Evolutionary conservation across 139 green algal genomes (phyloP), one percentile per base, ranked within the genome.

Genomic region (Chlorella sp.): DNA sequence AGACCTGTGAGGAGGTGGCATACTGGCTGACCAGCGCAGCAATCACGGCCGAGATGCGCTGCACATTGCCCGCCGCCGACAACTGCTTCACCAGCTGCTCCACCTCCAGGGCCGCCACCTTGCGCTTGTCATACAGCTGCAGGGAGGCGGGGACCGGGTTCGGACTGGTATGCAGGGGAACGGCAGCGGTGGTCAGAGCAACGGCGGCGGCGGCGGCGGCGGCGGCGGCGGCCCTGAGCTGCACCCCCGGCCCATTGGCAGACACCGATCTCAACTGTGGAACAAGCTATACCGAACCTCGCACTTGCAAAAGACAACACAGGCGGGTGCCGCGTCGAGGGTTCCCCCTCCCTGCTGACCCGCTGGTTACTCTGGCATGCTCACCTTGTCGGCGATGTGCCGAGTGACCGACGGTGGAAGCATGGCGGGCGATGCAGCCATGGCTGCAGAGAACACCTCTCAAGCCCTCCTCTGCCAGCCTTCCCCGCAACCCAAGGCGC

Each of bases 61-160:
- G 90, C 7, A 93, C 89, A 32, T 93, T 90, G 32, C 94, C 88
- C 0, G 91, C 92, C n/a, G 89, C 89, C 11, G 76, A 48, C 24
- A 91, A 70, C 30, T 67, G 76, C 76, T 91, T 90, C 28, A 93
- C 77, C 30, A 93, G 17, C 80, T 90, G 84, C 84, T 95, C 90
- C 8, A 94, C 89, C 69, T 97, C 94, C 65, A 96, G 75, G 14
- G 94, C 94, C 9, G 94, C 94, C 2, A 85, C 44, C 84, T 98
- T 98, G 9, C 96, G 89, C 85, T 96, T 97, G 48, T 99, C 97
- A 86, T 99, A 99, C 9, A 98, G 90, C 90, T 99, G 74, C 73
- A 60, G 32, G 41, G 26, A 68, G 56, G n/a, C n/a, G 19, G 13
- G 16, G 65, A 28, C 43, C 7, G 64, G 79, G 1, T 14, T 43